These are phyloP conservation scores for Hysterium pulicare DNA, from an alignment of 2,329 filamentous ascomycete genomes.

Conservation along the genomic window DNA sequence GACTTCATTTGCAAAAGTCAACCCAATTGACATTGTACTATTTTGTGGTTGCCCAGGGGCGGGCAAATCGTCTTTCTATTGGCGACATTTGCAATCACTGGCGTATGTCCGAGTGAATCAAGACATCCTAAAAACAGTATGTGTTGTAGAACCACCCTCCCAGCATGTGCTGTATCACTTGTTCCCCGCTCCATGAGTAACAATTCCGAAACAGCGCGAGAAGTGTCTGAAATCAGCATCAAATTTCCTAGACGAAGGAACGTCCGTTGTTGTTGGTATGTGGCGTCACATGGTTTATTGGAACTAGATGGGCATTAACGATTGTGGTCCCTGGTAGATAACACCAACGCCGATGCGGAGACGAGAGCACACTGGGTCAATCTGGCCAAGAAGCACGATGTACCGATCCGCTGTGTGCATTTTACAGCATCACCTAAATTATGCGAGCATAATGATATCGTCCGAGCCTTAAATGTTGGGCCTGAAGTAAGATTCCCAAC, in stretches of 20 bases:
- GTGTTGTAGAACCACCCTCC: conserved; percentile 20
- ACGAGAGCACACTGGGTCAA: conserved; percentile 75
- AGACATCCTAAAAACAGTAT: conserved; percentile 73
- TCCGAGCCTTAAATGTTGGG: conserved; percentile 61
- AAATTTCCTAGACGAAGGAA: conserved; percentile 60
- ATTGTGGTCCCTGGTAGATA: conserved; percentile 58
- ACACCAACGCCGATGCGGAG: conserved; percentile 85
- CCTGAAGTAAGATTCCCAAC: conserved; percentile 27
- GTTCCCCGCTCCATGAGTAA: conserved; percentile 27
- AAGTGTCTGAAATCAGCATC: conserved; percentile 69
- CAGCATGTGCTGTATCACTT: conserved; percentile 24
- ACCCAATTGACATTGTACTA: conserved; percentile 70
- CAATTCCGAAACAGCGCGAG: conserved; percentile 48
- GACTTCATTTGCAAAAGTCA: conserved; percentile 54
- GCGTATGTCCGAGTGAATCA: conserved; percentile 88
- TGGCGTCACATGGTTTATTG: conserved; percentile 12
- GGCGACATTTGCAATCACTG: conserved; percentile 70
- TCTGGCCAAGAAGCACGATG: conserved; percentile 64
- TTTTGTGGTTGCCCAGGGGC: conserved; percentile 86
- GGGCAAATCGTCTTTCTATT: conserved; percentile 91
- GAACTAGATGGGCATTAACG: background rate
- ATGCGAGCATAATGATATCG: conserved; percentile 81
- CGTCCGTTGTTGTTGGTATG: conserved; percentile 75
- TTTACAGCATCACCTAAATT: conserved; percentile 71
- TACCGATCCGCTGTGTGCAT: conserved; percentile 81